A percentile compares a stretch with the other conserved stretches of the same genome.
Conservation (phyloP, 306 rosid species). For the Prunus kanzakura region DNA sequence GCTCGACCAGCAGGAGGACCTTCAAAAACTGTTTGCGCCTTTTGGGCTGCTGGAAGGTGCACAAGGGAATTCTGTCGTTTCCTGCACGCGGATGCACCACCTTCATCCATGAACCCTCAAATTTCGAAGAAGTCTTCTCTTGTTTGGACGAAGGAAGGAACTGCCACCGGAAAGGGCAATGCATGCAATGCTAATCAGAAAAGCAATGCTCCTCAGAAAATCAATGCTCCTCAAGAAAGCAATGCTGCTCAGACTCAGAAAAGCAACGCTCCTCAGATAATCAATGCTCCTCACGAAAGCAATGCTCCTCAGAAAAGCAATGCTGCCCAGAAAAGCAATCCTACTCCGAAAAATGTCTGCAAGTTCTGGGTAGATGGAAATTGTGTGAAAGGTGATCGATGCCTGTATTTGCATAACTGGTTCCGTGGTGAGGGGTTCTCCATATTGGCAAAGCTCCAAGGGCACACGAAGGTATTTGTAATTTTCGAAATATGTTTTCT, state of each 20-base stretch:
- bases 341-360: conserved; percentile 14
- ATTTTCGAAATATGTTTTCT: neutral
- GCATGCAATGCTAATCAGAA: too few species aligned
- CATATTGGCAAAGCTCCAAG: conserved; percentile 37
- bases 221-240: neutral
- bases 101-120: neutral
- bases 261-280: neutral
- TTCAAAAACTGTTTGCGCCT: conserved; percentile 4
- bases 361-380: conserved; percentile 31
- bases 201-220: neutral
- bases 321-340: neutral
- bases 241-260: neutral
- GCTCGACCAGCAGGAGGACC: neutral
- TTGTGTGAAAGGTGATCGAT: conserved; percentile 35
- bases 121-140: neutral
- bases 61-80: neutral
- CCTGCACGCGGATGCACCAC: neutral
- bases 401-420: conserved; percentile 37
- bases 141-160: neutral
- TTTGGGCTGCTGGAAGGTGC: neutral
- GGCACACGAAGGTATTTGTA: conserved; percentile 40
- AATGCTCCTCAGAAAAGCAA: neutral
- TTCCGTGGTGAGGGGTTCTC: conserved; percentile 30
- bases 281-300: neutral
- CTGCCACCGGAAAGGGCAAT: neutral